Base-by-base conservation (phyloP, 495 filamentous ascomycete genomes). In the Letharia lupina region DNA sequence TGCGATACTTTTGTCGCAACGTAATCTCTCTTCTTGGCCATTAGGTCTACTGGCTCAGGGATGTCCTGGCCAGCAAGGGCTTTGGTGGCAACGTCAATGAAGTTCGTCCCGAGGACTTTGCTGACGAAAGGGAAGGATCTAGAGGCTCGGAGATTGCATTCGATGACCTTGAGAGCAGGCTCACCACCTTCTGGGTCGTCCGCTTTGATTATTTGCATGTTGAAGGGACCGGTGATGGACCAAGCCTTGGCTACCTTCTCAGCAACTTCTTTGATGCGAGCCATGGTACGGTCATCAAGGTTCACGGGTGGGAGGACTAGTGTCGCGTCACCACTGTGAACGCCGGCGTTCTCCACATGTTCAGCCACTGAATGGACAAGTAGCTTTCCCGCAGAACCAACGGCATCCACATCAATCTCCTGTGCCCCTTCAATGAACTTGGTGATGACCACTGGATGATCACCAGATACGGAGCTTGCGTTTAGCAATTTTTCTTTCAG, bases 201-300 rank as follows among this genome's bases (percentile, higher is more conserved):
- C 54, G 90, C 92, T 80, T 96, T 96, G 84, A 98, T 98, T 77
- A 98, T 95, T 78, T 98, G 93, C 94, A 98, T 97, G 82, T 98
- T 98, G 85, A 97, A 98, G 45, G 93, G 93, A 52, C 93, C 93
- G 23, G 91, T 96, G 76, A 98, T 97, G 72, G 81, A 93, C 91
- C 93, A 96, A 57, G 94, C 93, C 77, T 94, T 91, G 66, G 93
- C 93, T 37, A 98, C 92, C 84, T 96, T 98, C 78, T 91, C 77
- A 16, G 94, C 93, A 68, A 98, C 96, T 69, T 89, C 90, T 84
- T 97, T 97, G 63, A 96, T 83, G 58, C 94, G 89, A 65, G 81
- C 83, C 83, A 96, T 89, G 65, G 87, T 87, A 61, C 76, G 77
- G 70, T 89, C 80, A 67, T 93, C 88, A 23, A 98, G 83, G 72